A percentile compares a stretch with the other conserved stretches of the same genome.
Conservation (phyloP, 768 basidiomycete species). For the Trametes maxima region DNA sequence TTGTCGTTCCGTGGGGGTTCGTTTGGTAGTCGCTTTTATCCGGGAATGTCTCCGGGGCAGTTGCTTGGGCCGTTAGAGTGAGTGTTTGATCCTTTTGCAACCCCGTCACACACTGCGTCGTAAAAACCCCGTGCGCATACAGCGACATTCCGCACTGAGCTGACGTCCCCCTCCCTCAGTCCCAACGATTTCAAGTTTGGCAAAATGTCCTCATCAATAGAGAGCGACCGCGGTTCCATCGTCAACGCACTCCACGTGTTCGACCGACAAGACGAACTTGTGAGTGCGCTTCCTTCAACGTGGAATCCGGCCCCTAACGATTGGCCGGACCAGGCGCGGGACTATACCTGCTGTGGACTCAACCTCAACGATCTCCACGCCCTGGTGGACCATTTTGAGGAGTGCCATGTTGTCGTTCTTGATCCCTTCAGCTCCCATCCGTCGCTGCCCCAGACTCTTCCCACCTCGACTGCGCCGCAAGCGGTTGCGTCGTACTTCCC, state of each 20-base stretch:
- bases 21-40: conserved; percentile 63
- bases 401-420: conserved; percentile 81
- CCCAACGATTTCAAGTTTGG: conserved; percentile 50
- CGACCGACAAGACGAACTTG: conserved; percentile 74
- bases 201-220: conserved; percentile 55
- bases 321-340: conserved; percentile 57
- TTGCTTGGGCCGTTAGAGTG: conserved; percentile 68
- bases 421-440: conserved; percentile 41
- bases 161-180: conserved; percentile 30
- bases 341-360: conserved; percentile 90
- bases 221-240: conserved; percentile 60
- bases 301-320: background rate
- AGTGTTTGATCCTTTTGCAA: conserved; percentile 32
- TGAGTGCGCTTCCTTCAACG: conserved; percentile 38
- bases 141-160: background rate
- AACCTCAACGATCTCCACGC: conserved; percentile 77
- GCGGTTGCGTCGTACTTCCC: conserved; percentile 30
- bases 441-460: conserved; percentile 13
- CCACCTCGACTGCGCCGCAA: conserved; percentile 14
- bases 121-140: background rate
- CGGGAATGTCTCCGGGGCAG: conserved; percentile 64
- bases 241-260: conserved; percentile 68
- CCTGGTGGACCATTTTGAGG: conserved; percentile 90
- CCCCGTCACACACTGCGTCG: too few species aligned
- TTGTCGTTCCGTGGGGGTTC: conserved; percentile 67